Base-by-base conservation (phyloP, 2,329 filamentous ascomycete species). In the Talaromyces verruculosus region DNA sequence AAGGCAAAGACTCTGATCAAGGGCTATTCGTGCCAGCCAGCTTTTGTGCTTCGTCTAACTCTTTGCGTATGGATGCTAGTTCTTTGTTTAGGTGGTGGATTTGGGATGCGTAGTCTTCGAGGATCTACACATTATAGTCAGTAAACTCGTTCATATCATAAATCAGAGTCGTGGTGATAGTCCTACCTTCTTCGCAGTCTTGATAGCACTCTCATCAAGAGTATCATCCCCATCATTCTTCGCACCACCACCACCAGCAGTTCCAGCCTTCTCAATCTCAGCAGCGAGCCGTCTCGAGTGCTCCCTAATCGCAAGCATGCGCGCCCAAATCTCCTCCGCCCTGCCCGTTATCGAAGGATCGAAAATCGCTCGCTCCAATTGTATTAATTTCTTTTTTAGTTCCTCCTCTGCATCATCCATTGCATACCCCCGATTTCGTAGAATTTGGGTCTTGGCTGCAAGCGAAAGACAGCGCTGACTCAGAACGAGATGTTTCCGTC, bases 261-360 rank as follows among this genome's bases (percentile, higher is more conserved):
- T 71, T 0, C 84, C 86, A 59, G 85, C 75, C 73, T 82, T 83
- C 73, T 88, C 86, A 65, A 87, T 83, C 75, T 89, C 87, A 67
- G 81, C 78, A 70, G 88, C 85, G 65, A 89, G 73, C 71, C 84
- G 82, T 71, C 84, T 83, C 57, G 85, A 84, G 64, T 86, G 79
- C 72, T 88, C 86, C 64, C 86, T 79, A 63, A 89, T 83, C 7
- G 84, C 83, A 58, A 88, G 81, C 87, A 89, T 88, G 45, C 87
- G 80, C 35, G 87, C 87, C 87, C 87, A 89, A 65, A 89, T 86
- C 75, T 89, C 87, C 73, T 89, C 87, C 66, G 85, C 84, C 25
- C 87, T 79, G 4, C 86, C 87, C 53, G 82, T 82, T 57, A 89
- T 79, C 5, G 84, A 82, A 0, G 87, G 87, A 71, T 89, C 87